These are phyloP conservation scores for Boletus insuetus DNA, from an alignment of 768 basidiomycete species.

Conservation along the genomic window DNA sequence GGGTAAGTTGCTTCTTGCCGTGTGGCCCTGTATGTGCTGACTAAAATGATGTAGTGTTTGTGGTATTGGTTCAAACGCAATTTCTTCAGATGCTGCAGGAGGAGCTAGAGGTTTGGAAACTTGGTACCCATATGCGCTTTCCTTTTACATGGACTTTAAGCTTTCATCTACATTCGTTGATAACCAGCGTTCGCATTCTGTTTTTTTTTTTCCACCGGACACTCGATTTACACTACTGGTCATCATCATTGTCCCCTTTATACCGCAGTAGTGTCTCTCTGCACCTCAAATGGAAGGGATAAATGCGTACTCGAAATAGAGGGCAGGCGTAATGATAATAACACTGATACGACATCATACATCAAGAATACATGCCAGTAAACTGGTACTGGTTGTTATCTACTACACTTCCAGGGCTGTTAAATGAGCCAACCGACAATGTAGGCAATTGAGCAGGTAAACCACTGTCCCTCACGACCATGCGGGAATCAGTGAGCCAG, in stretches of 20 bases:
- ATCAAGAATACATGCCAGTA: slow-evolving; percentile 59
- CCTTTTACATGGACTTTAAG: slow-evolving; percentile 24
- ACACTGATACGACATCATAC: neutral
- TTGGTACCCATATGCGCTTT: slow-evolving; percentile 14
- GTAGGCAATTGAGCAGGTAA: slow-evolving; percentile 17
- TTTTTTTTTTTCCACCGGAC: slow-evolving; percentile 16
- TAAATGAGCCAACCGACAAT: slow-evolving; percentile 13
- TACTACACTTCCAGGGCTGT: slow-evolving; percentile 6
- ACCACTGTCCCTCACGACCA: slow-evolving; percentile 16
- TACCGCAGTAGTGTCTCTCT: slow-evolving; percentile 23
- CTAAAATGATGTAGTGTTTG: slow-evolving; percentile 54
- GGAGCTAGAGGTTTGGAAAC: slow-evolving; percentile 43
- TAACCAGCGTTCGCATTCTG: slow-evolving; percentile 18
- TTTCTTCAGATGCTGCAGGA: slow-evolving; percentile 77
- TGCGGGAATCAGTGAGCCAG: slow-evolving; percentile 20
- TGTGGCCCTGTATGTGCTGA: slow-evolving; percentile 1
- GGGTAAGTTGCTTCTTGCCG: slow-evolving; percentile 48
- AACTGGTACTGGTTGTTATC: slow-evolving; percentile 35
- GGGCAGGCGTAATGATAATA: slow-evolving; percentile 13
- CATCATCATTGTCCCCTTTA: slow-evolving; percentile 12
- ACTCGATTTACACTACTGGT: slow-evolving; percentile 23
- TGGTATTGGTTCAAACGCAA: slow-evolving; percentile 83
- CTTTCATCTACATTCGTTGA: slow-evolving; percentile 34
- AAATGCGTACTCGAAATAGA: slow-evolving; percentile 20
- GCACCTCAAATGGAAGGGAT: slow-evolving; percentile 22